Conservation (phyloP, 257 asterid species). For the Plectranthus barbatus region DNA sequence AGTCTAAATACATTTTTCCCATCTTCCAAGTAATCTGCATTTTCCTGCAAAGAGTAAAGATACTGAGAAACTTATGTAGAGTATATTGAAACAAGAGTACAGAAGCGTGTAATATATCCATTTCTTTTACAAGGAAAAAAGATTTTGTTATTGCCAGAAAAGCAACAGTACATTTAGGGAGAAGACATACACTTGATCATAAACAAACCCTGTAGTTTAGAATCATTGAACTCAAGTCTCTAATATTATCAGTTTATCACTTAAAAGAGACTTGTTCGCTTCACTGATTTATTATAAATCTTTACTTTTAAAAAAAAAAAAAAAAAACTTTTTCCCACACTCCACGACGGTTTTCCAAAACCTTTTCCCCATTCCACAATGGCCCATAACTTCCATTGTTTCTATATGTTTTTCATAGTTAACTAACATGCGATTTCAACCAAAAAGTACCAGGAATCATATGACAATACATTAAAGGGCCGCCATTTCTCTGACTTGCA, state of each 20-base stretch:
- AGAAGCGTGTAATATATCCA: background rate
- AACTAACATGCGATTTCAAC: background rate
- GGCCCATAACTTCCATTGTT: background rate
- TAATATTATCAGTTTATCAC: background rate
- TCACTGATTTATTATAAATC: background rate
- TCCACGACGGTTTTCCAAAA: no score
- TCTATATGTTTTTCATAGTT: background rate
- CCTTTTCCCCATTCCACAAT: background rate
- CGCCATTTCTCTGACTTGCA: background rate
- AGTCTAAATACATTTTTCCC: constrained; percentile 89
- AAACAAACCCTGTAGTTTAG: background rate
- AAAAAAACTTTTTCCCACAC: no score
- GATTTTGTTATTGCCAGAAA: no score
- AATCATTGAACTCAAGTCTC: background rate
- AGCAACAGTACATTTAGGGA: no score
- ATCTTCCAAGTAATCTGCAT: constrained; percentile 90
- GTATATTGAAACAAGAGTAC: background rate
- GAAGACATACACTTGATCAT: background rate
- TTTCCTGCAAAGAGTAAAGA: constrained; percentile 52
- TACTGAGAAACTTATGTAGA: background rate
- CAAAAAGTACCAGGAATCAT: background rate
- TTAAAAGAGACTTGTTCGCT: background rate
- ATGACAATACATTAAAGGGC: background rate
- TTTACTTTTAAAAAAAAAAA: no score
- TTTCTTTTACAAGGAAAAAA: no score